Evolutionary conservation across 345 rosid genomes (phyloP).

Genomic region (Laguncularia racemosa): DNA sequence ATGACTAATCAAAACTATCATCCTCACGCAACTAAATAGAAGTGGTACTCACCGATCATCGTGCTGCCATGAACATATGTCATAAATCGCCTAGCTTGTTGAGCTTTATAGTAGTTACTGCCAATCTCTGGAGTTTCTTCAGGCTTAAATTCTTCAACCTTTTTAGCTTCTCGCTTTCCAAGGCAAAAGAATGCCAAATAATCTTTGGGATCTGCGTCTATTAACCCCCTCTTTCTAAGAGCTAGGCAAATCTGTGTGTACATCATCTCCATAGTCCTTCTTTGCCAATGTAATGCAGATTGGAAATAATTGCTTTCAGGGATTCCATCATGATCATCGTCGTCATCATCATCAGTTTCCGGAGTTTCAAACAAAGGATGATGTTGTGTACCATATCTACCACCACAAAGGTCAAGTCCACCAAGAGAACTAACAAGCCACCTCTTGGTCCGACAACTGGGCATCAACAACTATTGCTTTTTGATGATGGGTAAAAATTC

Average conservation of each 20-base stretch:
- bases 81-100: constrained; percentile 7
- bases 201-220: not conserved
- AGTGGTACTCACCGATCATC: constrained; percentile 8
- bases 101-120: not conserved
- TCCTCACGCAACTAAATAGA: too few species aligned
- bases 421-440: constrained; percentile 72
- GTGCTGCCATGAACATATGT: constrained; percentile 5
- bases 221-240: not conserved
- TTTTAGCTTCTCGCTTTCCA: constrained; percentile 7
- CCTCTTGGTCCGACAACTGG: constrained; percentile 14
- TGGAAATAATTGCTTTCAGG: constrained; percentile 5
- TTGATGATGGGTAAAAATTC: constrained; percentile 80
- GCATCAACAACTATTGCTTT: constrained; percentile 59
- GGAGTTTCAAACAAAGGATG: constrained; percentile 68
- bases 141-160: not conserved
- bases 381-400: constrained; percentile 64
- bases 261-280: constrained; percentile 12
- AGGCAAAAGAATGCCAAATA: constrained; percentile 8
- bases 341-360: constrained; percentile 32
- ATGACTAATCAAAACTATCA: too few species aligned
- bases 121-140: not conserved
- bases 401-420: constrained; percentile 86
- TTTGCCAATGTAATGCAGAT: constrained; percentile 7
- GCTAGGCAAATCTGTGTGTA: constrained; percentile 5
- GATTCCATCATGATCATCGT: constrained; percentile 53